Base-by-base conservation (phyloP, 2,329 filamentous ascomycete species). In the Aspergillus bombycis region DNA sequence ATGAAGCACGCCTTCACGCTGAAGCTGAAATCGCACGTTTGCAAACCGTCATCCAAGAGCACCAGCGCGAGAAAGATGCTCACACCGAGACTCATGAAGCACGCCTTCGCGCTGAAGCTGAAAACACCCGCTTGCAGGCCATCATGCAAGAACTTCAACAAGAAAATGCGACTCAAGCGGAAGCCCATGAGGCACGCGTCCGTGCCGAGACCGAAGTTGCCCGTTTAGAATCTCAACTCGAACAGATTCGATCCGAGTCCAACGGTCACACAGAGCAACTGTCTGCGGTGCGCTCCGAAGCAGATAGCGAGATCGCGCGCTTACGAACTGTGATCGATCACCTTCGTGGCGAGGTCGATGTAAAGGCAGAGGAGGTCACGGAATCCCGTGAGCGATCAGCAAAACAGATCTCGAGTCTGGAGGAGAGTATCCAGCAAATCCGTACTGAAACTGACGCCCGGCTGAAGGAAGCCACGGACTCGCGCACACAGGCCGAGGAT, bases 91-190 rank as follows among this genome's bases (percentile, higher is more conserved):
- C 60, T 14, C 56, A 57, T 14, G 54, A 74, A 77, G 64, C 70
- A 65, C 52, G 67, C 61, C 56, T 58, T 48, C 52, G 63, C 61
- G 53, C 65, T 41, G 74, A 78, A 61, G 71, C 72, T 6, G 70
- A 75, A 58, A 65, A 64, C 10, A 26, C 59, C 11, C 64, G 62
- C 34, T 41, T 68, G 45, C 58, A 83, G 56, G 82, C 85, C 16
- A 84, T 89, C 70, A 75, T 91, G 6, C 82, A 86, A 41, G 75
- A 73, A 14, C 68, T 74, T 2, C 69, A 75, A 38, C 66, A 67
- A 19, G 65, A 78, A 30, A 69, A 76, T 2, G 68, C 70, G 2
- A 52, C 73, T 70, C 14, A 61, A 30, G 36, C 23, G 28, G 62
- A 65, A 41, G 61, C 63, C 14, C 58, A 58, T 30, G 64, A 67